Conservation (phyloP, 768 basidiomycete genomes). For the Hygrocybe coccinea region DNA sequence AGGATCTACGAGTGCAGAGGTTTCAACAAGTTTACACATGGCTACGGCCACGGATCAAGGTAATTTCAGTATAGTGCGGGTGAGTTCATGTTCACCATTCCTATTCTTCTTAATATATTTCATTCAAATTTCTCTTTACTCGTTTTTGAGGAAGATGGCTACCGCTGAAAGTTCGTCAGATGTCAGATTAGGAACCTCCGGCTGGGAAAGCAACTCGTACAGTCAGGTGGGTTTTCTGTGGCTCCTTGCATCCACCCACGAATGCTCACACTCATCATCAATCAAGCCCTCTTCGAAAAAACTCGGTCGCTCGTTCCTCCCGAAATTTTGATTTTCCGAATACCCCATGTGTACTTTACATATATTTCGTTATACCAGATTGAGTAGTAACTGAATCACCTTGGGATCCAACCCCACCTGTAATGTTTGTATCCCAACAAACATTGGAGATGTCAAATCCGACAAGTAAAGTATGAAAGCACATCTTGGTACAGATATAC, state of each 20-base stretch:
- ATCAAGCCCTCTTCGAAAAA: no score
- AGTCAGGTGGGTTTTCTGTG: neutral
- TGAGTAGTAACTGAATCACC: no score
- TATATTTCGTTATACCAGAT: no score
- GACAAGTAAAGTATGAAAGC: no score
- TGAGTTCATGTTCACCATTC: neutral
- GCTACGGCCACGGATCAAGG: constrained; percentile 16
- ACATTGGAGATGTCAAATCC: no score
- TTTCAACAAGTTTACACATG: constrained; percentile 35
- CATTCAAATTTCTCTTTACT: neutral
- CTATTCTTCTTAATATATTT: neutral
- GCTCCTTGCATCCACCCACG: neutral
- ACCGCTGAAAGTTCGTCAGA: neutral
- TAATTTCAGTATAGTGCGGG: neutral
- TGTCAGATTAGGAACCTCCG: neutral
- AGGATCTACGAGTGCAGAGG: constrained; percentile 18
- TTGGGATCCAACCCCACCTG: no score
- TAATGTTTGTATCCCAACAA: no score
- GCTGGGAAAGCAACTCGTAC: neutral
- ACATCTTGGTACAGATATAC: no score
- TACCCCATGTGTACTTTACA: no score
- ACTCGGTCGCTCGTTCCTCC: no score
- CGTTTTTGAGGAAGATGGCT: neutral
- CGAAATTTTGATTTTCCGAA: no score
- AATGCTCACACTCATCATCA: no score